Conservation (phyloP, 179 eudicot genomes). For the Corrigiola litoralis region DNA sequence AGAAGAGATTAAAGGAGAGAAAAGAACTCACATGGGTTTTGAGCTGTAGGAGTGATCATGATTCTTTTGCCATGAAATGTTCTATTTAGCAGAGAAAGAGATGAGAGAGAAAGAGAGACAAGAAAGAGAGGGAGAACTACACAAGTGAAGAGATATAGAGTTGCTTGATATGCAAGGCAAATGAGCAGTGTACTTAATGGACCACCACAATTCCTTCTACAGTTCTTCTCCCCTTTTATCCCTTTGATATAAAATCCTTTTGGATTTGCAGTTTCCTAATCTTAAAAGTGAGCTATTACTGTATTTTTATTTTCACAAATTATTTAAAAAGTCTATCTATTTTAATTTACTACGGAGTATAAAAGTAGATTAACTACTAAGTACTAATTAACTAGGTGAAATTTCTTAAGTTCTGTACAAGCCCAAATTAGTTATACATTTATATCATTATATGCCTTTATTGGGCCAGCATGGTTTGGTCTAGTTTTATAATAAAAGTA, state of each 20-base stretch:
- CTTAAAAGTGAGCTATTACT: no score
- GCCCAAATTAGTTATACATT: no score
- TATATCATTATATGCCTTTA: no score
- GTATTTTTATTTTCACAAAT: no score
- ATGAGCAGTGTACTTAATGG: conserved; percentile 50
- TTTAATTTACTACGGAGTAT: no score
- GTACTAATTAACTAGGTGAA: no score
- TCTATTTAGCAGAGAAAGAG: not conserved
- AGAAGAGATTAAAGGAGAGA: conserved; percentile 13
- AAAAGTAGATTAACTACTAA: no score
- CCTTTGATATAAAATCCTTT: not conserved
- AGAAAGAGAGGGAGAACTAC: conserved; percentile 15
- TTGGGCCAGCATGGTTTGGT: no score
- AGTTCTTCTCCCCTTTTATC: no score
- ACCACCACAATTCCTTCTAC: conserved; percentile 50
- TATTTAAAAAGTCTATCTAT: no score
- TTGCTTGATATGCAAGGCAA: conserved; percentile 94
- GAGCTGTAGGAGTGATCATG: conserved; percentile 53
- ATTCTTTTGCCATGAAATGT: conserved; percentile 52
- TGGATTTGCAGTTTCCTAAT: not conserved
- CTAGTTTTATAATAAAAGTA: no score
- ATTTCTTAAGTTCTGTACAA: no score
- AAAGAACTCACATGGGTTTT: conserved; percentile 56
- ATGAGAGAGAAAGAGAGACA: not conserved
- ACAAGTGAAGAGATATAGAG: conserved; percentile 27